Conservation (phyloP, 73 alveolate species). For the Paramecium sonneborni region DNA sequence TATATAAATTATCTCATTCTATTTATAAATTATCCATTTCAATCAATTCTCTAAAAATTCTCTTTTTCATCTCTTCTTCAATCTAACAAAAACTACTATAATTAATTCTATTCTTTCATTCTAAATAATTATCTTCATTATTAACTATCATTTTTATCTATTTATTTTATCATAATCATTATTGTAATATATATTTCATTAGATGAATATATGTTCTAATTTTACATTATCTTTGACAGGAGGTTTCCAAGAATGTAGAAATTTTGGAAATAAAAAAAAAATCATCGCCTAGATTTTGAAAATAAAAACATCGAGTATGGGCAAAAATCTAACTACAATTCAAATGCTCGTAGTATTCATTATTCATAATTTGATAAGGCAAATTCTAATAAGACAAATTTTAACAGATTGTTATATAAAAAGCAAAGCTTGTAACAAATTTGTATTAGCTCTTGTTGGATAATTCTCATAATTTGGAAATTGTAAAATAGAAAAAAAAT, state of each 20-base stretch:
- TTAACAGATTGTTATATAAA: neutral
- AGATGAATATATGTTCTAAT: neutral
- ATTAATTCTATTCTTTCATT: neutral
- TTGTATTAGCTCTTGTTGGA: neutral
- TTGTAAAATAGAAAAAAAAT: neutral
- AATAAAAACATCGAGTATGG: neutral
- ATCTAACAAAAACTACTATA: neutral
- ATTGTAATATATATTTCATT: neutral
- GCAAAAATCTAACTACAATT: neutral
- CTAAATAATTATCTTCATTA: neutral
- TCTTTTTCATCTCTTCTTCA: neutral
- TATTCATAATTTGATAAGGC: neutral
- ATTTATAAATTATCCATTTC: neutral
- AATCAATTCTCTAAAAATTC: neutral
- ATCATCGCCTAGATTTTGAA: neutral
- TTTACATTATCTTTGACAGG: neutral
- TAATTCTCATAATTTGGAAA: neutral
- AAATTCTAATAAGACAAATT: neutral
- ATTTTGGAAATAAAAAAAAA: neutral
- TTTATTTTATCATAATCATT: neutral
- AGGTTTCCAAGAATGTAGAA: neutral
- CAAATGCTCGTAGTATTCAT: neutral
- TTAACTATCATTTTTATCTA: neutral
- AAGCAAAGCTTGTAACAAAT: neutral
- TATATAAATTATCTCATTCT: neutral